Base-by-base conservation (phyloP, 306 rosid species). In the Ziziphus jujuba region DNA sequence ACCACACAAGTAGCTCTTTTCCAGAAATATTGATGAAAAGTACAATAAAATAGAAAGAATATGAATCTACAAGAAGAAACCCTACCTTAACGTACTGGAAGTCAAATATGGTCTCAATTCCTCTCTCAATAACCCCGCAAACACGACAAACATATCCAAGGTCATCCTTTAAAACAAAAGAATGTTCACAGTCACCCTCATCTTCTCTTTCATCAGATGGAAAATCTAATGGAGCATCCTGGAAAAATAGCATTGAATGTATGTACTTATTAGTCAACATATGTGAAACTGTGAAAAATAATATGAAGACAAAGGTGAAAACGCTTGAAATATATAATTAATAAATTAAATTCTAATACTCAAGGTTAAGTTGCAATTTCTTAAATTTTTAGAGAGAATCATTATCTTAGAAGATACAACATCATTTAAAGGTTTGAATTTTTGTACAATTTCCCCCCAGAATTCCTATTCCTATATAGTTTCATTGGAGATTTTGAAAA, bases 121-220 rank as follows among this genome's bases (percentile, higher is more conserved):
- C 80, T 72, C 73, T 82, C 75, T 73, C 90, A 50, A 93, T 84
- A 54, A 88, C 74, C 67, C 99, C 97, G 72, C 99, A 93, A 61
- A 90, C 77, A 0, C 97, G 97, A 48, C 97, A 93, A 73, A 90
- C 99, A 71, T 84, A 84, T 49, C 99, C 99, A 73, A 90, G 66
- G 73, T 93, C 99, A 38, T 93, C 99, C 80, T 88, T 93, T 53
- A 93, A 80, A 76, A 93, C 79, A 66, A 77, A 93, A 77, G 95
- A 88, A 76, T 93, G 99, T 66, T 93, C 96, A 52, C 99, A 93
- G 74, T 79, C 87, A 9, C 62, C 72, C n/a, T 50, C 87, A 65
- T 84, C 74, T 56, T 53, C 72, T 65, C 72, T 78, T 63, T 84
- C 87, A 23, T 83, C 85, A 2, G 72, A 47, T 38, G 55, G 73